Evolutionary conservation across 805 yeast genomes (phyloP), one percentile per base, ranked within the genome.

Genomic region (Cyberlindnera nakhonratchasimensis): DNA sequence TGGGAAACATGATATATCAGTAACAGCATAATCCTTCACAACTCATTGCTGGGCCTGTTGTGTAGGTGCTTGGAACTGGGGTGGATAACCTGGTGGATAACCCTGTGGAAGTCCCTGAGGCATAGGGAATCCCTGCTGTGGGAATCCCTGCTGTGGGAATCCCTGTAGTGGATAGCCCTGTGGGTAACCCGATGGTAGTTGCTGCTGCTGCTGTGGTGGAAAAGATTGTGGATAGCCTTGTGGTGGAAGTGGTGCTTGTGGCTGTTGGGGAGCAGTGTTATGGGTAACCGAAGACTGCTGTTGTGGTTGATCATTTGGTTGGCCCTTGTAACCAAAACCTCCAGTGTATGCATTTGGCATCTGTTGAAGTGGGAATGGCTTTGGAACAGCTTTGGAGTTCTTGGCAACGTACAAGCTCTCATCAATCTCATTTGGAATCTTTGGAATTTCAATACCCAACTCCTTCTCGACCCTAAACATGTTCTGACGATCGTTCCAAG

Each of bases 401-500:
- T 82, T 85, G 34, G 90, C 91, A 40, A 90, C 98, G 60, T 93
- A 93, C 54, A 93, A 74, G 12, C 83, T 74, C 65, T 80, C 82
- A 68, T 93, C 98, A 57, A 93, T 93, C 39, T 79, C 78, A n/a
- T 88, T 82, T 29, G 99, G 99, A 54, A 93, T 93, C 47, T 98
- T 96, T 62, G 86, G 87, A 65, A 93, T 93, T 62, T 93, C 98
- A 16, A 97, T 91, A 26, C 97, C 97, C 52, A 93, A 77, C 67
- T 91, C 98, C 67, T 91, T 96, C 67, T 93, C 99, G 56, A 93
- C 90, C 65, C 86, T 87, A 68, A 89, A 91, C 59, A 93, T 74
- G 61, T 86, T 87, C 68, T 86, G 89, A 62, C 98, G 80, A 64
- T 93, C 99, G 59, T 89, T 82, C 96, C 97, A 91, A 65, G 90